Evolutionary conservation across 2,329 filamentous ascomycete species (phyloP).

Genomic region (Gliomastix tumulicola): DNA sequence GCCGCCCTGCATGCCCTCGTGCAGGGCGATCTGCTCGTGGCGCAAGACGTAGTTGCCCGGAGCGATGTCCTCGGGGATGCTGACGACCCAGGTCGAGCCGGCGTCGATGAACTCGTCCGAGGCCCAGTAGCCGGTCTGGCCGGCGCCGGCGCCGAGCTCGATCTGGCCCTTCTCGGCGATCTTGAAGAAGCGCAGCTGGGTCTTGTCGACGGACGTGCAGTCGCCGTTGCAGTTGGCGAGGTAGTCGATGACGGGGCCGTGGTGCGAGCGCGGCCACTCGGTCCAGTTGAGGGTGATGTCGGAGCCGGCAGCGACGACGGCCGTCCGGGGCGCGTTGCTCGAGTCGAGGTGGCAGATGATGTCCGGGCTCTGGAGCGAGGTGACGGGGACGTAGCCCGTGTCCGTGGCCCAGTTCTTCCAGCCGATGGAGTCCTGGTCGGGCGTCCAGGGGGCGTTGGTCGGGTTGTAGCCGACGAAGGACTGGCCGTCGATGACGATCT

Average conservation of each 20-base stretch:
- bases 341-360: slow-evolving; percentile 31
- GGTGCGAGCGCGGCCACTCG: slow-evolving; percentile 52
- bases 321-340: slow-evolving; percentile 15
- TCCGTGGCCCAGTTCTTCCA: slow-evolving; percentile 9
- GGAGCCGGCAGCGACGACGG: slow-evolving; percentile 9
- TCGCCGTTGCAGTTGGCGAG: slow-evolving; percentile 43
- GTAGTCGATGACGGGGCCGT: slow-evolving; percentile 53
- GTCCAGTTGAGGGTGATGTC: slow-evolving; percentile 41
- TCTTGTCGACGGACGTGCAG: slow-evolving; percentile 42
- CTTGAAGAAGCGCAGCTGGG: slow-evolving; percentile 49
- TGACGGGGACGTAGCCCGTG: slow-evolving; percentile 30
- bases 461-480: slow-evolving; percentile 6
- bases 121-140: slow-evolving; percentile 24
- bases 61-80: slow-evolving; percentile 33
- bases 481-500: slow-evolving; percentile 5
- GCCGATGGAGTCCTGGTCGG: slow-evolving; percentile 5
- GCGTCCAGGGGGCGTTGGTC: slow-evolving; percentile 3
- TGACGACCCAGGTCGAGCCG: slow-evolving; percentile 29
- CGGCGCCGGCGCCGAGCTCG: slow-evolving; percentile 36
- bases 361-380: slow-evolving; percentile 19
- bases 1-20: slow-evolving; percentile 22
- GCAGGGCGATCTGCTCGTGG: slow-evolving; percentile 46
- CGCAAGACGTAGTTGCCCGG: slow-evolving; percentile 44
- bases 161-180: slow-evolving; percentile 43
- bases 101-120: slow-evolving; percentile 30